A percentile compares a stretch with the other conserved stretches of the same genome.
phyloP scores from a whole-genome alignment of 2,329 filamentous ascomycete genomes.

The Parastagonospora avenae region DNA sequence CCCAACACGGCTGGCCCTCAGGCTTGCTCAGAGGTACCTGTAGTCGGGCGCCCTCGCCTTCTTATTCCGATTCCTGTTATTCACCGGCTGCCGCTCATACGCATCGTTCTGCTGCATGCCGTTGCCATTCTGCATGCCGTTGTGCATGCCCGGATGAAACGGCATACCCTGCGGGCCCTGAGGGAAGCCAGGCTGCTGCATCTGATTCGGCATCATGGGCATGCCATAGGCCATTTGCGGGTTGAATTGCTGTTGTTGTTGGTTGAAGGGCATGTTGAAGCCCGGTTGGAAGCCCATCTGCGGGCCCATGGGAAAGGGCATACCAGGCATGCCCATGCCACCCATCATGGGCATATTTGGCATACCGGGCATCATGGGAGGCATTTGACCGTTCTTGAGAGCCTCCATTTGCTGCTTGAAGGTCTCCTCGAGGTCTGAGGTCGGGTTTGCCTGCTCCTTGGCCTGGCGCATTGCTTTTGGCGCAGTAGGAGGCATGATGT shows the following conservation, averaged over 20 bases:
- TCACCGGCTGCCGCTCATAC: constrained; percentile 95
- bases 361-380: constrained; percentile 41
- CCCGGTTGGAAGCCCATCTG: constrained; percentile 22
- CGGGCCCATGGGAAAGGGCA: constrained; percentile 14
- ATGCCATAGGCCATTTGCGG: constrained; percentile 8
- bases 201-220: constrained; percentile 11
- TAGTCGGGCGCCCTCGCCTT: constrained; percentile 85
- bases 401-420: constrained; percentile 55
- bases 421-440: constrained; percentile 43
- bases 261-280: constrained; percentile 13
- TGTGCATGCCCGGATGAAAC: constrained; percentile 6
- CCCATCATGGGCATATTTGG: constrained; percentile 3
- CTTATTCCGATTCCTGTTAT: constrained; percentile 82
- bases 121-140: constrained; percentile 6
- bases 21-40: constrained; percentile 15
- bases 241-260: constrained; percentile 4
- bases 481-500: constrained; percentile 54
- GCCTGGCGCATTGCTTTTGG: constrained; percentile 53
- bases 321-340: constrained; percentile 9
- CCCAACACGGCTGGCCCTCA: not conserved
- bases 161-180: not conserved
- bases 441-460: constrained; percentile 53
- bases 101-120: constrained; percentile 61
- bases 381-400: constrained; percentile 43
- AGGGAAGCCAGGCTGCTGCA: constrained; percentile 5